These are phyloP conservation scores for Aspergillus pseudotamarii DNA, from an alignment of 2,329 filamentous ascomycete species.

Conservation along the genomic window DNA sequence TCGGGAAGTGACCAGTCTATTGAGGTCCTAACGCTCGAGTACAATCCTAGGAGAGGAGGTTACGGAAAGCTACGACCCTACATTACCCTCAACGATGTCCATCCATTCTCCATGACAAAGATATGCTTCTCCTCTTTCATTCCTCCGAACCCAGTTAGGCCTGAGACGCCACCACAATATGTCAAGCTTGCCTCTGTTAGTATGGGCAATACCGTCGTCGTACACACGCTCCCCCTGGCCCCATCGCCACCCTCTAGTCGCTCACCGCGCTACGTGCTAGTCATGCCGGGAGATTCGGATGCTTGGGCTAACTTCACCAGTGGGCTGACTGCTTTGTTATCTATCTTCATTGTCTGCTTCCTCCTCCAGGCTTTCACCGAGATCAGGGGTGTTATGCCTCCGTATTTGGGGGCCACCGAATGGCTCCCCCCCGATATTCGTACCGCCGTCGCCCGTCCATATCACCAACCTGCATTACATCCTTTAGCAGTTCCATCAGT, in stretches of 20 bases:
- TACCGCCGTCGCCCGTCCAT: conserved; percentile 43
- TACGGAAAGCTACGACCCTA: conserved; percentile 54
- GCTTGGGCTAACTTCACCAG: conserved; percentile 57
- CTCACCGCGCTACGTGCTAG: conserved; percentile 70
- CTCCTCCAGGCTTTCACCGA: conserved; percentile 65
- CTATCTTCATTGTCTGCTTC: conserved; percentile 65
- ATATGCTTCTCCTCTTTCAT: conserved; percentile 55
- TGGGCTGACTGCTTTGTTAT: conserved; percentile 60
- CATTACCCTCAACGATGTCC: conserved; percentile 57
- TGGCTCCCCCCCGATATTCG: conserved; percentile 59
- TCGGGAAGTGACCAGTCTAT: conserved; percentile 80
- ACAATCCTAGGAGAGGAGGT: conserved; percentile 47
- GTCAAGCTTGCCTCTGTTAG: conserved; percentile 81
- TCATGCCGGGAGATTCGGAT: conserved; percentile 59
- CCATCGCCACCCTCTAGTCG: conserved; percentile 46
- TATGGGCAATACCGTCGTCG: conserved; percentile 75
- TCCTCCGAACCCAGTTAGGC: conserved; percentile 53
- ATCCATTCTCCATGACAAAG: conserved; percentile 62
- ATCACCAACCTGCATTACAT: conserved; percentile 33
- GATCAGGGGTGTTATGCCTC: conserved; percentile 59
- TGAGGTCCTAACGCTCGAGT: conserved; percentile 75
- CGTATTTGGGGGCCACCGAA: conserved; percentile 58
- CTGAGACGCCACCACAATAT: conserved; percentile 57
- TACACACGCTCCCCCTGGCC: conserved; percentile 75
- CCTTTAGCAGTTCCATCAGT: conserved; percentile 22